Evolutionary conservation across 179 eudicot genomes (phyloP).

Genomic region (Camellia oleifera): DNA sequence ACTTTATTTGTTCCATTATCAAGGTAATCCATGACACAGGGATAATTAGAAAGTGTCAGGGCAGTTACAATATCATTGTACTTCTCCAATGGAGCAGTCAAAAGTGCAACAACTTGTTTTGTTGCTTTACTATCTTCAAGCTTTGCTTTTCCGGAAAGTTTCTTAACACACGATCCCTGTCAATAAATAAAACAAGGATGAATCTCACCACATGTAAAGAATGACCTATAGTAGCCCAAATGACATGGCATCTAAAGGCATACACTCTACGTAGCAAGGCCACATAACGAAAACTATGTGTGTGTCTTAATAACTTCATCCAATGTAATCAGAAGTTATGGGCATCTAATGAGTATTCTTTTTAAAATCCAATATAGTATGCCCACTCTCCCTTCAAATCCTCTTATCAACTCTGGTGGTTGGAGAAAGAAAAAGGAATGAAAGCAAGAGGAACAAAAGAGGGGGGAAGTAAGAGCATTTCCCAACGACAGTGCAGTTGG

Average conservation of each 20-base stretch:
- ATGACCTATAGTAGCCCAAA: slow-evolving; percentile 2
- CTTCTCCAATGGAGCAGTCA: slow-evolving; percentile 98
- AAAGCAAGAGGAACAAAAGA: background rate
- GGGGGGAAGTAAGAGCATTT: background rate
- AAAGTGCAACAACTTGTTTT: slow-evolving; percentile 92
- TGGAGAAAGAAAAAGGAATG: background rate
- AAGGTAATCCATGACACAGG: slow-evolving; percentile 86
- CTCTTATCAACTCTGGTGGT: background rate
- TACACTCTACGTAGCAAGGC: background rate
- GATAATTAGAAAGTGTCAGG: slow-evolving; percentile 88
- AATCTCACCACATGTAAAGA: background rate
- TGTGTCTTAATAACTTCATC: background rate
- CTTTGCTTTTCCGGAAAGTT: slow-evolving; percentile 79
- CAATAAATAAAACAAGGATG: slow-evolving; percentile 6
- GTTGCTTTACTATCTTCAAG: slow-evolving; percentile 89
- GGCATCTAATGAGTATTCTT: background rate
- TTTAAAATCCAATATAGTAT: background rate
- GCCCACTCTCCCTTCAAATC: background rate
- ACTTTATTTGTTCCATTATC: slow-evolving; percentile 80
- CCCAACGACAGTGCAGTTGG: background rate
- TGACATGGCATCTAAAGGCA: slow-evolving; percentile 14
- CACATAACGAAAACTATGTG: background rate
- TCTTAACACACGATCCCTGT: slow-evolving; percentile 96
- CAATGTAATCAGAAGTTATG: background rate
- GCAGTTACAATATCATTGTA: slow-evolving; percentile 92